Conservation (phyloP, 805 yeast genomes). For the Spathaspora girioi region DNA sequence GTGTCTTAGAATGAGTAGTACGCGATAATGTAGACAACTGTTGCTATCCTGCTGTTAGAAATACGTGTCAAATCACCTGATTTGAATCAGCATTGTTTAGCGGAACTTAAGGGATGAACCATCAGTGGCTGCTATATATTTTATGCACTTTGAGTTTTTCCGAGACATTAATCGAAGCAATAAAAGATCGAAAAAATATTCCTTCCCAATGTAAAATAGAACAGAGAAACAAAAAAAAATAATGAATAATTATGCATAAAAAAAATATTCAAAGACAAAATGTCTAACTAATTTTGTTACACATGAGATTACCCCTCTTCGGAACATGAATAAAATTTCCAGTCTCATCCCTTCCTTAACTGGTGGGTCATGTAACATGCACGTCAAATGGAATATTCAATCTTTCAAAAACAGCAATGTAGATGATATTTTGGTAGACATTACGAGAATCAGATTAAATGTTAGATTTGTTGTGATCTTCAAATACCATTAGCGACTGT, state of each 20-base stretch:
- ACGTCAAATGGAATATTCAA: not conserved
- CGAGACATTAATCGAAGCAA: not conserved
- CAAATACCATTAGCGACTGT: not conserved
- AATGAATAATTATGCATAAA: not conserved
- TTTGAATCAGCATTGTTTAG: not conserved
- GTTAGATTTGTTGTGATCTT: no score
- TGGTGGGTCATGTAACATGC: not conserved
- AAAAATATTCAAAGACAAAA: not conserved
- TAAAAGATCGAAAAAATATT: not conserved
- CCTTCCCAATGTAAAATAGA: no score
- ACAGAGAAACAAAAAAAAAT: not conserved
- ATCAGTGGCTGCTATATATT: not conserved
- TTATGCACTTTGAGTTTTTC: not conserved
- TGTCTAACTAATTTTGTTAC: not conserved
- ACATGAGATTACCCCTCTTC: not conserved
- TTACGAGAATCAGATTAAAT: not conserved
- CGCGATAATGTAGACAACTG: no score
- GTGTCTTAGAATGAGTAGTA: no score
- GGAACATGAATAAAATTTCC: not conserved
- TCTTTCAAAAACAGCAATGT: not conserved
- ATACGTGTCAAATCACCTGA: not conserved
- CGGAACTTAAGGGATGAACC: not conserved
- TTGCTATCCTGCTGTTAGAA: no score
- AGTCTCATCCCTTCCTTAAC: not conserved
- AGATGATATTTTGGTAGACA: not conserved